Base-by-base conservation (phyloP, 2,329 filamentous ascomycete species). In the Boeremia exigua region DNA sequence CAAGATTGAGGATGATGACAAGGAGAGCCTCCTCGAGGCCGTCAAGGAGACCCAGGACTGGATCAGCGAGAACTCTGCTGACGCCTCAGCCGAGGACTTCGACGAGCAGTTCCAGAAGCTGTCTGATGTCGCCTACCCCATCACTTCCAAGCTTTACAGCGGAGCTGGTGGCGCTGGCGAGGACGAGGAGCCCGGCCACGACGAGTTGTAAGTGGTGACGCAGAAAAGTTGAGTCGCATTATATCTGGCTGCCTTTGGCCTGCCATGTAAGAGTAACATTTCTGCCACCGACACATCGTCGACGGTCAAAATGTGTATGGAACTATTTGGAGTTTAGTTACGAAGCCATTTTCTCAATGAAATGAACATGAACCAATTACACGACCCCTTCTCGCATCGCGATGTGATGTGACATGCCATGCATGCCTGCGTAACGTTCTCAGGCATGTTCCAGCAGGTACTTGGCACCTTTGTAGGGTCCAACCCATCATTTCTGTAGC, bases 51-150 rank as follows among this genome's bases (percentile, higher is more conserved):
- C 92, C 62, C 89, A 88, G 70, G 93, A 97, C 78, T 99, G 95
- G 95, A 88, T 99, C 58, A 93, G 97, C 70, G 92, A 96, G 86
- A 96, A 97, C 81, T 91, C 86, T 66, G 87, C 89, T 66, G 89
- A 89, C 48, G 95, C 95, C 63, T 86, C 84, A 67, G 84, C 92
- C 57, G 94, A 97, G 83, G 95, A 98, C 83, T 97, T 98, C 72
- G 93, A 97, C 80, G 95, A 99, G 87, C 94, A 98, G 85, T 96
- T 96, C 85, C 94, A 99, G 90, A 97, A 97, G 86, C 86, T 99
- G 68, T 96, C 91, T 71, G 90, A 90, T 78, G 91, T 97, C 64
- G 95, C 95, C 50, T 97, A 98, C 83, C 95, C 95, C 68, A 99
- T 99, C 82, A 99, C 95, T 71, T 96, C 91, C 83, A 99, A 99